Base-by-base conservation (phyloP, 768 basidiomycete genomes). In the Rhodosporidiobolus sp. region DNA sequence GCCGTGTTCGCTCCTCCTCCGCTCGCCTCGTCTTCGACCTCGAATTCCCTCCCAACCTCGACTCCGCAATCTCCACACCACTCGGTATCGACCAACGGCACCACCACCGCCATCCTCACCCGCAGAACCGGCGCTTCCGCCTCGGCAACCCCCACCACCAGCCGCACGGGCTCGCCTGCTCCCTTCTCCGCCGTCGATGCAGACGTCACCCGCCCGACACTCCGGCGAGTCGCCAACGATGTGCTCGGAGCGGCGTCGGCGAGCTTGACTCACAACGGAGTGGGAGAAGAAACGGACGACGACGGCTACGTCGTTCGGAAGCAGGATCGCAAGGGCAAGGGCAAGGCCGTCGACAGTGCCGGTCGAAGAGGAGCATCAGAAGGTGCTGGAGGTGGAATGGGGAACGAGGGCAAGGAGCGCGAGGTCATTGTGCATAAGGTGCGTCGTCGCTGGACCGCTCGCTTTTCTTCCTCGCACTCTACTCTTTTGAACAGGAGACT, bases 351-450 rank as follows among this genome's bases (percentile, higher is more conserved):
- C 14, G 55, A 63, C 19, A 38, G n/a, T 4, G 66, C 38, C 8
- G 30, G 11, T n/a, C 5, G 24, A 45, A 56, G 38, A 43, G 52
- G n/a, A 16, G 55, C 28, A 5, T 55, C n/a, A 8, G 68, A 43
- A 48, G 28, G 16, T n/a, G n/a, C n/a, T n/a, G 22, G 0, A n/a
- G 28, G 38, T 38, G 32, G 43, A 19, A 24, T 46, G 34, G 35
- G 50, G 54, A 26, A 28, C 14, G n/a, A 7, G 24, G 55, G 14
- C 10, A 54, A 54, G 11, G 67, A 74, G 26, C 34, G 80, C 1
- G 82, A 83, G 63, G 82, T 83, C 43, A 70, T 83, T 35, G 78
- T 83, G 20, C 83, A 83, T 73, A 75, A 82, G 75, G 82, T 56
- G 8, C 57, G 61, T 32, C 34, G 30, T 4, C 28, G 4, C 6